These are phyloP conservation scores for Lentinus polychrous DNA, from an alignment of 1,284 basidiomycete genomes.

Conservation along the genomic window DNA sequence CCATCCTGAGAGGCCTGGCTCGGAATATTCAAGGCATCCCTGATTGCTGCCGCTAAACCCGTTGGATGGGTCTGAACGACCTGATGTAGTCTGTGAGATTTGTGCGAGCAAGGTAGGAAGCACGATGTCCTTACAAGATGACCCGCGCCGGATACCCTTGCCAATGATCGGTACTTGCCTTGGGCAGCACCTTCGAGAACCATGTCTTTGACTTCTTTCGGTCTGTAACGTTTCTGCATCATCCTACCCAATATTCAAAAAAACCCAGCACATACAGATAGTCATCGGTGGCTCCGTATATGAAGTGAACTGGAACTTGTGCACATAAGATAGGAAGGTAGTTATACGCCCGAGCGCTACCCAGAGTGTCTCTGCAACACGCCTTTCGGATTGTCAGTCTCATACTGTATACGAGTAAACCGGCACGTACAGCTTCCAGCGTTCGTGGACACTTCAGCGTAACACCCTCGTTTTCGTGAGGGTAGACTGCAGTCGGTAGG, in stretches of 20 bases:
- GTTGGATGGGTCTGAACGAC: slow-evolving; percentile 18
- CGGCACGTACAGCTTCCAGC: slow-evolving; percentile 32
- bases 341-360: slow-evolving; percentile 29
- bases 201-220: slow-evolving; percentile 31
- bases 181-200: slow-evolving; percentile 29
- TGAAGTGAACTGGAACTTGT: slow-evolving; percentile 37
- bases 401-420: neutral
- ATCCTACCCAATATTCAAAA: neutral
- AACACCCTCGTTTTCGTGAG: slow-evolving; percentile 39
- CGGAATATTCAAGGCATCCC: neutral
- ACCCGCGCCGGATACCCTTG: slow-evolving; percentile 20
- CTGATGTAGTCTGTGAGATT: slow-evolving; percentile 6
- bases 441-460: slow-evolving; percentile 41
- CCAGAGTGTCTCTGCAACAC: slow-evolving; percentile 35
- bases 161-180: slow-evolving; percentile 32
- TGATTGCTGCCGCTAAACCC: slow-evolving; percentile 16
- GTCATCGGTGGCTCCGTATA: slow-evolving; percentile 43
- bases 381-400: slow-evolving; percentile 27
- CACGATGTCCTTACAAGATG: slow-evolving; percentile 24
- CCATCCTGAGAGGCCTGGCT: too few relatives aligned
- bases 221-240: slow-evolving; percentile 21
- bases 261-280: slow-evolving; percentile 30
- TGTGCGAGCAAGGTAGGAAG: too few relatives aligned
- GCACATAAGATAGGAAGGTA: slow-evolving; percentile 30
- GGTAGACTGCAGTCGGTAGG: slow-evolving; percentile 38